Evolutionary conservation across 345 rosid species (phyloP).

Genomic region (Boechera divaricarpa): DNA sequence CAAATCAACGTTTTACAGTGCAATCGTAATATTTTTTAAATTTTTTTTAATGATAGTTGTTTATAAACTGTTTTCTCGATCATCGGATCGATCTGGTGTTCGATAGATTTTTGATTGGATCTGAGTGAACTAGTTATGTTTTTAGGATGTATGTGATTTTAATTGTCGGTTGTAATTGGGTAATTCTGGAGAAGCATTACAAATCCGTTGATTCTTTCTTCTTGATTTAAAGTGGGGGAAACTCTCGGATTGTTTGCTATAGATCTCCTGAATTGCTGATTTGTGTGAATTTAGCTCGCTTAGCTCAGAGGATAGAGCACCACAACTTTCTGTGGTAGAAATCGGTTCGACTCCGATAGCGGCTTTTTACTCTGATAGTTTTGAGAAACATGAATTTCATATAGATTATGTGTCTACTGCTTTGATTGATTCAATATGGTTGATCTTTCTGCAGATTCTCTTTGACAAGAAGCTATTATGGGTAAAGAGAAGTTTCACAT

Average conservation of each 20-base stretch:
- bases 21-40: background rate
- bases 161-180: background rate
- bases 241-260: conserved; percentile 1
- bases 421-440: background rate
- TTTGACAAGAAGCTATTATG: conserved; percentile 50
- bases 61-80: background rate
- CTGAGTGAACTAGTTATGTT: background rate
- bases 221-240: background rate
- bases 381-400: background rate
- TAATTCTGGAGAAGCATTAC: background rate
- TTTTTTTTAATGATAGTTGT: too few species aligned
- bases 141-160: background rate
- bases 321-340: conserved; percentile 36
- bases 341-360: conserved; percentile 43
- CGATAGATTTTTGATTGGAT: background rate
- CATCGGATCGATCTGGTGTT: too few species aligned
- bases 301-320: conserved; percentile 37
- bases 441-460: background rate
- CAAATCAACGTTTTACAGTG: background rate
- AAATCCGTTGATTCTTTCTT: background rate
- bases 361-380: background rate
- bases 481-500: conserved; percentile 82
- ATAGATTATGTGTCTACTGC: background rate
- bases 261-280: background rate
- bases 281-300: background rate